Conservation (phyloP, 2,329 filamentous ascomycete genomes). For the Dactylellina cionopaga region DNA sequence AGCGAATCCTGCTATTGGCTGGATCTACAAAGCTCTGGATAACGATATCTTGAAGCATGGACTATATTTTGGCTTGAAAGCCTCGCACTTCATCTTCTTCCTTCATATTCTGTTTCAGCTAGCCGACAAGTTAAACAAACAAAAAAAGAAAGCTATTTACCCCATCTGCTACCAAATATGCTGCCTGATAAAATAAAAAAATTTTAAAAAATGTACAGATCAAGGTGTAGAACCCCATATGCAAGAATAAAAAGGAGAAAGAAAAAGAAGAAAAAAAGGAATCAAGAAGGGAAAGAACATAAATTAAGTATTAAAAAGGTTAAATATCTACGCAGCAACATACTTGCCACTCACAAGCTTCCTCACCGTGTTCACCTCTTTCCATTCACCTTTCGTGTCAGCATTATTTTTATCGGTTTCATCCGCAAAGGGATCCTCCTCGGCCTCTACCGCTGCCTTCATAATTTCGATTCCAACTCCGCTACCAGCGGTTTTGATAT, state of each 20-base stretch:
- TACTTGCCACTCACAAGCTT: conserved; percentile 82
- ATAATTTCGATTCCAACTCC: conserved; percentile 70
- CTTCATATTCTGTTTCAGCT: conserved; percentile 16
- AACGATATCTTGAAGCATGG: neutral
- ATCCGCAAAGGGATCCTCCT: conserved; percentile 78
- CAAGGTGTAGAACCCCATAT: conserved; percentile 44
- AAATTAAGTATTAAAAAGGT: conserved; percentile 54
- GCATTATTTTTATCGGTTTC: conserved; percentile 61
- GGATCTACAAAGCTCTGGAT: neutral
- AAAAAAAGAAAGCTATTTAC: conserved; percentile 5
- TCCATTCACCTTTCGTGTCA: conserved; percentile 67
- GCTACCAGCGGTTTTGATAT: conserved; percentile 66
- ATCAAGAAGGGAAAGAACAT: conserved; percentile 31
- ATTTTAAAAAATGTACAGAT: conserved; percentile 50
- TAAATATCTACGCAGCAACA: conserved; percentile 65
- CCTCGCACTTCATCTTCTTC: neutral
- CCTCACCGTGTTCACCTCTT: conserved; percentile 71
- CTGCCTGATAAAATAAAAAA: conserved; percentile 8
- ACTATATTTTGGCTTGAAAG: conserved; percentile 7
- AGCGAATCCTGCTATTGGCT: no score
- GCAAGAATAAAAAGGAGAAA: conserved; percentile 53
- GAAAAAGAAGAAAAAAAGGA: conserved; percentile 9
- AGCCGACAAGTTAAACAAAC: neutral
- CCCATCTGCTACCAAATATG: conserved; percentile 35
- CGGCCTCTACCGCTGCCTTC: conserved; percentile 63